Percentiles rank a stretch among this genome's conserved stretches.
Conservation (phyloP, 768 basidiomycete species). For the Suillus ampliporus region DNA sequence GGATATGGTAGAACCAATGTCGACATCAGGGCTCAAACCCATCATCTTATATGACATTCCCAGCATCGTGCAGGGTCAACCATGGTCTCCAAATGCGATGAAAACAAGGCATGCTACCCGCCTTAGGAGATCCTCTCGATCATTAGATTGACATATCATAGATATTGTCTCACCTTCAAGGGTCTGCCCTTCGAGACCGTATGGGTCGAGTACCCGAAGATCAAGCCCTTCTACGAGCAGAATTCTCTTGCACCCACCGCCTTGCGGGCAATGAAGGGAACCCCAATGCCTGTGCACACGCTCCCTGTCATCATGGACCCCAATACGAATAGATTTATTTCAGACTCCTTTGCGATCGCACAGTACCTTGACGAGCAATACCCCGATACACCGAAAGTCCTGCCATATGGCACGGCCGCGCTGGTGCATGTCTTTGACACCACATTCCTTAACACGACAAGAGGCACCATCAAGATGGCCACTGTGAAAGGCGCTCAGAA, state of each 20-base stretch:
- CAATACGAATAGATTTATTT: conserved; percentile 40
- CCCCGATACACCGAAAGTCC: conserved; percentile 46
- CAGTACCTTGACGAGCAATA: conserved; percentile 57
- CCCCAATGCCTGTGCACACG: conserved; percentile 41
- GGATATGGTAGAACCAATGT: conserved; percentile 13
- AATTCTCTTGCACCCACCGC: conserved; percentile 28
- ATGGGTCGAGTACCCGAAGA: conserved; percentile 59
- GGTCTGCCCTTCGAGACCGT: conserved; percentile 50
- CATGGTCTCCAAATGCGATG: conserved; percentile 47
- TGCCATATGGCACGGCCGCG: conserved; percentile 40
- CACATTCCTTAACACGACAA: conserved; percentile 15
- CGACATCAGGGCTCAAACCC: conserved; percentile 17
- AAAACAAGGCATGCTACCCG: conserved; percentile 36
- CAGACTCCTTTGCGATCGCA: conserved; percentile 54
- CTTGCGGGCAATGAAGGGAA: conserved; percentile 19
- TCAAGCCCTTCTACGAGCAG: conserved; percentile 40
- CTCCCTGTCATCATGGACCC: conserved; percentile 58
- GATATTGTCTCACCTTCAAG: conserved; percentile 24
- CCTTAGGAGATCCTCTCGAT: not conserved
- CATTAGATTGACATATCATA: not conserved
- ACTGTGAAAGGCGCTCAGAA: conserved; percentile 28
- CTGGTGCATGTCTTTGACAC: conserved; percentile 39
- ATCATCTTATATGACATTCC: conserved; percentile 45
- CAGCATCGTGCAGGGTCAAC: conserved; percentile 27
- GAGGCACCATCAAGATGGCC: conserved; percentile 24